Conservation (phyloP, 495 filamentous ascomycete species). For the Xylaria telfairii region DNA sequence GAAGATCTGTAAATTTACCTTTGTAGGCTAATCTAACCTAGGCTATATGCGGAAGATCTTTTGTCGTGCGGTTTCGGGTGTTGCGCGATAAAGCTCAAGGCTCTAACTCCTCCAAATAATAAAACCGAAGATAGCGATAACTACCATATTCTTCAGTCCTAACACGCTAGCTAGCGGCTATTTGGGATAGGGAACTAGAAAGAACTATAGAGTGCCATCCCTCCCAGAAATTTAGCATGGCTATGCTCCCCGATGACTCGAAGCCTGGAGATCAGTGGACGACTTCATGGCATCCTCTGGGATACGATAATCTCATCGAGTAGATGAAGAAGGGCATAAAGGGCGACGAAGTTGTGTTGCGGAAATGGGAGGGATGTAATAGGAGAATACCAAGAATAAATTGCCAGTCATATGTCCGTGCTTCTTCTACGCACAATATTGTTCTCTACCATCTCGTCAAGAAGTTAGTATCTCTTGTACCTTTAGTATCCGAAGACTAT, state of each 20-base stretch:
- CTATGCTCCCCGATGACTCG: not conserved
- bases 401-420: not conserved
- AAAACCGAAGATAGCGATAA: not conserved
- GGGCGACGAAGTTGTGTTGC: not conserved
- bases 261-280: not conserved
- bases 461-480: not conserved
- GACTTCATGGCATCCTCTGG: not conserved
- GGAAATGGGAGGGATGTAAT: no score
- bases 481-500: not conserved
- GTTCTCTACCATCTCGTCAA: not conserved
- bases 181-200: not conserved
- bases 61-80: not conserved
- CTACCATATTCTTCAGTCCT: constrained; percentile 6
- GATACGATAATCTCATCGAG: no score
- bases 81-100: no score
- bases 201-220: not conserved
- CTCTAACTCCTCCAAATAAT: not conserved
- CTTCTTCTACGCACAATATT: not conserved
- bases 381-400: not conserved
- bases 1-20: not conserved
- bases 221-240: not conserved
- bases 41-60: no score
- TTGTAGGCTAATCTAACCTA: not conserved
- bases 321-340: not conserved
- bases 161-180: not conserved